Conservation (phyloP, 345 rosid species). For the Citrus glauca region DNA sequence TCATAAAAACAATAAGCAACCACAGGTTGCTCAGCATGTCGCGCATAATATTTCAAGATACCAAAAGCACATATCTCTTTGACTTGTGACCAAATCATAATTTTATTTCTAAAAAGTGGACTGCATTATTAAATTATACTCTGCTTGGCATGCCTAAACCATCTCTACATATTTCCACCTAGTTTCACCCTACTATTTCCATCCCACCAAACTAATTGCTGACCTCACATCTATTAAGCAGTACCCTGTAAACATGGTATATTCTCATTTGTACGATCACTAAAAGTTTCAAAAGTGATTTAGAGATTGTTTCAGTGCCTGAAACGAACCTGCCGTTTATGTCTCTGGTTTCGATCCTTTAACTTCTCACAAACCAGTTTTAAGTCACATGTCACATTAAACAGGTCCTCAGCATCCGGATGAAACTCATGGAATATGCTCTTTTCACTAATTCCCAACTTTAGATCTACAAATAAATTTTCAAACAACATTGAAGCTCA, state of each 20-base stretch:
- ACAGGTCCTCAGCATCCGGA: conserved; percentile 95
- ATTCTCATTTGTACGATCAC: background rate
- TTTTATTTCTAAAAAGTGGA: background rate
- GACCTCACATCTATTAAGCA: background rate
- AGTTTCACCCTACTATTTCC: background rate
- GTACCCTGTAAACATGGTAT: background rate
- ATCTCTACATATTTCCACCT: background rate
- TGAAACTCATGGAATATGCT: conserved; percentile 94
- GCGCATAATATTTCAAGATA: background rate
- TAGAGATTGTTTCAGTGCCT: background rate
- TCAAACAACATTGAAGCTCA: conserved; percentile 9
- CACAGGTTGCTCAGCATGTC: background rate
- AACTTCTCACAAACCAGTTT: conserved; percentile 89
- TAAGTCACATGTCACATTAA: conserved; percentile 95
- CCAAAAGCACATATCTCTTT: background rate
- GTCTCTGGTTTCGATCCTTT: conserved; percentile 72
- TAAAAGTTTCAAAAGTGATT: background rate
- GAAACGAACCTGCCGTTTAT: conserved; percentile 81
- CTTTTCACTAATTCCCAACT: conserved; percentile 90
- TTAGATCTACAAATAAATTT: conserved; percentile 56
- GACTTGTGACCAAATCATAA: background rate
- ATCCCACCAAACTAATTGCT: background rate
- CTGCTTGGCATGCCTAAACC: background rate
- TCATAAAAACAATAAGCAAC: background rate
- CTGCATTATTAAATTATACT: background rate